Conservation (phyloP, 1,139 yeast species). For the Suhomyces wounanorum region DNA sequence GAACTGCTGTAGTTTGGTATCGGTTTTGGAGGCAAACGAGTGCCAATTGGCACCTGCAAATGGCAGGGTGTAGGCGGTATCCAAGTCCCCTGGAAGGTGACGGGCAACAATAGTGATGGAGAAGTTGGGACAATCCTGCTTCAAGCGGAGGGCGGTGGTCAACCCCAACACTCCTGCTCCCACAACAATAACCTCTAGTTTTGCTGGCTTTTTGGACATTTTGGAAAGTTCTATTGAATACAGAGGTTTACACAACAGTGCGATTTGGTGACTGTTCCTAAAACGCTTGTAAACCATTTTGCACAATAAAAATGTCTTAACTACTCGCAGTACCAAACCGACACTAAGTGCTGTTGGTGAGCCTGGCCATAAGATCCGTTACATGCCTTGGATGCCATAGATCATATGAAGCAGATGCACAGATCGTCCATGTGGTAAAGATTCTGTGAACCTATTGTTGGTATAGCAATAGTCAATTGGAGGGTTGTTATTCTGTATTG, state of each 20-base stretch:
- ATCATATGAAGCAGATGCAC: no score
- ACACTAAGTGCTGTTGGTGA: no score
- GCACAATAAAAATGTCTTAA: no score
- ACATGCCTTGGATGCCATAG: no score
- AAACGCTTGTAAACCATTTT: no score
- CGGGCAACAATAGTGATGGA: constrained; percentile 36
- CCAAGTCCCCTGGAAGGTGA: constrained; percentile 43
- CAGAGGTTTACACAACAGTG: not conserved
- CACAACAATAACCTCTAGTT: constrained; percentile 26
- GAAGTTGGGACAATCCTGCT: constrained; percentile 20
- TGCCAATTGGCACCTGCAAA: constrained; percentile 52
- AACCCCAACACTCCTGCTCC: constrained; percentile 48
- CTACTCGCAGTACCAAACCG: no score
- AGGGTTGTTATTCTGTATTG: no score
- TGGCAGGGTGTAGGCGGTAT: constrained; percentile 41
- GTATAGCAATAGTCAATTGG: no score
- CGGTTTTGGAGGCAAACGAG: constrained; percentile 42
- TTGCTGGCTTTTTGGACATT: not conserved
- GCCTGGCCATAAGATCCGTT: no score
- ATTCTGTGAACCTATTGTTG: no score
- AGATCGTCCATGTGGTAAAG: no score
- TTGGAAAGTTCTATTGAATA: not conserved
- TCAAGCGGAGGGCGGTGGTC: constrained; percentile 40
- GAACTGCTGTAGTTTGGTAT: constrained; percentile 31
- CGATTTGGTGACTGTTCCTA: not conserved